Evolutionary conservation across 2,329 filamentous ascomycete species (phyloP), one percentile per base, ranked within the genome.

Genomic region (Microcyclospora tardicrescens): DNA sequence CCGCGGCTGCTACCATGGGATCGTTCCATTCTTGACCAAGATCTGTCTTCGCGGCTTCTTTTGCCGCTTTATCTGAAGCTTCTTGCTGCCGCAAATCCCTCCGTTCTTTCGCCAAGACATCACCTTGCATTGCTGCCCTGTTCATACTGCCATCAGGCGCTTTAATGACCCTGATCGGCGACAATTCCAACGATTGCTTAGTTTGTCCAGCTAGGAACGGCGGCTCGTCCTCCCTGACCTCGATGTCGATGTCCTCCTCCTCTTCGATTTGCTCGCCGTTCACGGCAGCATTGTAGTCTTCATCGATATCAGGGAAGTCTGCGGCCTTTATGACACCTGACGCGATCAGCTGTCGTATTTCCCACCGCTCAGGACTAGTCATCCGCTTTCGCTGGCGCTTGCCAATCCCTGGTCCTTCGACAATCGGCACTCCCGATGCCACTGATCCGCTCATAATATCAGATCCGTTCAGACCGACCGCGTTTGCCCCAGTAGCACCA

Each of bases 111-210:
- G 89, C 84, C 11, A 98, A 64, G 4, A 79, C 73, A 12, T 89
- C 87, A 33, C 91, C 89, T 8, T 87, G 80, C 83, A 96, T 94
- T 12, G 93, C 93, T 35, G 93, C 85, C 54, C 91, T 75, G 58
- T 98, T 98, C 61, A 98, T 79, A 3, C 89, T 96, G n/a, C 91
- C 91, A 61, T 98, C 91, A 0, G 91, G 93, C 1, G 91, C 91
- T 62, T 96, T 96, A 51, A 98, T 84, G 15, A 98, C 87, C 47
- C 93, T 75, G 44, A 98, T 98, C 0, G 91, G 91, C 2, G 87
- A 95, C 3, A 98, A 66, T 55, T 98, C 91, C 8, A 98, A 69
- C 9, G 86, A 94, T 57, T 94, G 87, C 56, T 95, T 95, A 0
- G 91, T 98, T 60, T 98, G 93, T 4, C 91, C 91, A 12, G 84